Evolutionary conservation across 1,284 basidiomycete genomes (phyloP).

Genomic region (Malassezia japonica): DNA sequence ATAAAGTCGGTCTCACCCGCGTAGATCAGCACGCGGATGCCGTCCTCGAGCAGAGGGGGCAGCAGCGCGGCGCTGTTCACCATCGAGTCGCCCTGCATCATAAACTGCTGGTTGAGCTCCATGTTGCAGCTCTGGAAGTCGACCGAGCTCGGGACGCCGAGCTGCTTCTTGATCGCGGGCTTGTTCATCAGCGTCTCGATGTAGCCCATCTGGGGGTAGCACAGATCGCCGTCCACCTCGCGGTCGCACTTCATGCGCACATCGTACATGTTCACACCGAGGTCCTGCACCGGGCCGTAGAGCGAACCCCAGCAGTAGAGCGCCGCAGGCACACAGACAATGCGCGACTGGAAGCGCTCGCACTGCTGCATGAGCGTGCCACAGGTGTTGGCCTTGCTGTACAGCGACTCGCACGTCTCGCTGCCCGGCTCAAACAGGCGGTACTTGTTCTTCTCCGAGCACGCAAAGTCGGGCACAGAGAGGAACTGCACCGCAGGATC

Average conservation of each 20-base stretch:
- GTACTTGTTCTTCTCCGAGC: constrained; percentile 53
- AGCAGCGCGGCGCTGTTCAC: constrained; percentile 66
- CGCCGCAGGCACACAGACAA: constrained; percentile 55
- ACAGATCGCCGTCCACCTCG: constrained; percentile 57
- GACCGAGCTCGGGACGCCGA: constrained; percentile 60
- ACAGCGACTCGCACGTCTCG: constrained; percentile 58
- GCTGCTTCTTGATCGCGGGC: constrained; percentile 60
- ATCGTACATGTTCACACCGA: constrained; percentile 61
- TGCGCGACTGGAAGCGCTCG: constrained; percentile 39
- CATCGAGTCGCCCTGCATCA: constrained; percentile 66
- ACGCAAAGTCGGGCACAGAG: constrained; percentile 66
- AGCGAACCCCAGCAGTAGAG: constrained; percentile 51
- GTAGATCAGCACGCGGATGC: constrained; percentile 68
- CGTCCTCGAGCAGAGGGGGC: constrained; percentile 64
- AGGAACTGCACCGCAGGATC: constrained; percentile 48
- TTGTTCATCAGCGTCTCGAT: constrained; percentile 43
- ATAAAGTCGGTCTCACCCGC: constrained; percentile 74
- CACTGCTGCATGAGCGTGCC: constrained; percentile 54
- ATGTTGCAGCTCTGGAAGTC: constrained; percentile 56
- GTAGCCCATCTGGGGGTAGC: constrained; percentile 57
- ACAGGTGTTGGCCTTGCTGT: constrained; percentile 62
- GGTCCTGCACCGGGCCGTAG: constrained; percentile 53
- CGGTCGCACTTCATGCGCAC: constrained; percentile 67
- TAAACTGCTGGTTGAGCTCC: constrained; percentile 60
- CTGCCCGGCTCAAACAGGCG: constrained; percentile 63